These are phyloP conservation scores for Beauveria pseudobassiana DNA, from an alignment of 2,329 filamentous ascomycete genomes.

Conservation along the genomic window DNA sequence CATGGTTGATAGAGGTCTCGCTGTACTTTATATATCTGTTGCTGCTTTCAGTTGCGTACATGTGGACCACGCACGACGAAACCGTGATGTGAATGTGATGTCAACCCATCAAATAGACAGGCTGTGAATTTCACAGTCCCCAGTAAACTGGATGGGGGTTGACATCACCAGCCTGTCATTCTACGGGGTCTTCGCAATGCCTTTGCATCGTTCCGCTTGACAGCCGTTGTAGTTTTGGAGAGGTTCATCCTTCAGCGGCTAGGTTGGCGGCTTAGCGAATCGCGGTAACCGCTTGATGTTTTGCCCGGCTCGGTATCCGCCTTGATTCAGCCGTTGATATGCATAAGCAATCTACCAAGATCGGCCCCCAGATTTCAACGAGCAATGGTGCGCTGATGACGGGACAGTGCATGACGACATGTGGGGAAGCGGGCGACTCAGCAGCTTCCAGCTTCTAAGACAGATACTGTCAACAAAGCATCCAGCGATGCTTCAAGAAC, in stretches of 20 bases:
- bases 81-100: conserved; percentile 4
- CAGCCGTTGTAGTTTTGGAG: neutral
- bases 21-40: neutral
- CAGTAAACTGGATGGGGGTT: neutral
- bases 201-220: neutral
- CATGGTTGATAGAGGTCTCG: neutral
- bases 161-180: neutral
- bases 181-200: neutral
- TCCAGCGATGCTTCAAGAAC: neutral
- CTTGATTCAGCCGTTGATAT: too few species aligned
- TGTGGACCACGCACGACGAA: neutral
- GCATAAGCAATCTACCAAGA: too few species aligned
- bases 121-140: neutral
- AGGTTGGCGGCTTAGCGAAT: neutral
- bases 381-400: too few species aligned
- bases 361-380: too few species aligned
- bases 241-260: neutral
- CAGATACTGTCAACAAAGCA: neutral
- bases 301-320: too few species aligned
- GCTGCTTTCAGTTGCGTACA: neutral
- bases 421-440: too few species aligned
- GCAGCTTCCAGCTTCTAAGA: neutral
- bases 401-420: too few species aligned
- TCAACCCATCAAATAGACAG: neutral
- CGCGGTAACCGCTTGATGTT: neutral